Base-by-base conservation (phyloP, 768 basidiomycete genomes). In the Pisolithus microcarpus region DNA sequence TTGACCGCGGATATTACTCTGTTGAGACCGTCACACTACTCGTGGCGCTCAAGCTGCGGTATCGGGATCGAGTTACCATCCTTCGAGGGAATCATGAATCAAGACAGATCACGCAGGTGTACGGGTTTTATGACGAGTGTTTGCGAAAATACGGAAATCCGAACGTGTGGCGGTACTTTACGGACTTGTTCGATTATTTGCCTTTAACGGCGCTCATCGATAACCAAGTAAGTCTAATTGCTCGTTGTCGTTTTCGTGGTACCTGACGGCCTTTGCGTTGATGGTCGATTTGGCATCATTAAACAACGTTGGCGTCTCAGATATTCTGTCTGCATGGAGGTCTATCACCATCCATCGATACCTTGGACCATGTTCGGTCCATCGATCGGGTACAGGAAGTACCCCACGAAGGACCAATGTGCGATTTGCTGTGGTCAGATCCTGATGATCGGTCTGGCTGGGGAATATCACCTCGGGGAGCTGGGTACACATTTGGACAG, bases 361-460 rank as follows among this genome's bases (percentile, higher is more conserved):
- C 96, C 57, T 87, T 99, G 58, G 96, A 99, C 77, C 96, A 99
- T 65, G 95, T 99, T 57, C 91, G 96, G 56, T 86, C 91, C 45
- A 97, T 99, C 65, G 96, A 99, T 75, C 88, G 96, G 50, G 92
- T 97, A 59, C 96, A 99, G 71, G 96, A 99, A 66, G 96, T 99
- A 3, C 96, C 96, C 4, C 96, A 99, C 70, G 96, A 99, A 73
- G 96, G 96, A 3, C 96, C 96, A 18, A 99, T 99, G 96, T 99
- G 96, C 64, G 96, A 99, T 72, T 77, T 99, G 50, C 80, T 99
- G 55, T 99, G 96, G 96, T 97, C 94, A 47, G 96, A 99, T 70
- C 96, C 96, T 34, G 96, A 99, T 67, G 96, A 98, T 72, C 88
- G 95, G 51, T 96, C 93, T 67, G 96, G 96, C 40, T 99, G 96